These are phyloP conservation scores for Corynespora cassiicola DNA, from an alignment of 2,329 filamentous ascomycete species.

Conservation along the genomic window DNA sequence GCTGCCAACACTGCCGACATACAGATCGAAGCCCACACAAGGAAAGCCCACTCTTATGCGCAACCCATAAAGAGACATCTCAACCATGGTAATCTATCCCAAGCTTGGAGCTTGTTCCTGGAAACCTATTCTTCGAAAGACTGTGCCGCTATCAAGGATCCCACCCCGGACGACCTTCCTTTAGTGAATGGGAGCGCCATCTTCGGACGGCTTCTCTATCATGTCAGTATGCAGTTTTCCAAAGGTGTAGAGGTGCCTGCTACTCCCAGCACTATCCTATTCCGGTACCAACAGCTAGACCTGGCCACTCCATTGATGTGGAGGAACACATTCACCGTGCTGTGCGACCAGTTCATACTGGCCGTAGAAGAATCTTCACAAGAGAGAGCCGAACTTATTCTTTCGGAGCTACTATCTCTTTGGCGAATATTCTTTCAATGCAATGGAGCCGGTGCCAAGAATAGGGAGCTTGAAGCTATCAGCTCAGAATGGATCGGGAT, in stretches of 20 bases:
- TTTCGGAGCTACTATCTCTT: conserved; percentile 37
- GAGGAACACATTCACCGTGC: conserved; percentile 21
- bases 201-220: conserved; percentile 27
- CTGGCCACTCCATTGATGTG: conserved; percentile 30
- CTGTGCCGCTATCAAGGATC: conserved; percentile 33
- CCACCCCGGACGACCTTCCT: conserved; percentile 23
- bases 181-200: conserved; percentile 23
- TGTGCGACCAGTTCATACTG: conserved; percentile 32
- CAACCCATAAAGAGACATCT: conserved; percentile 13
- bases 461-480: conserved; percentile 23
- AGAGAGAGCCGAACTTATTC: conserved; percentile 22
- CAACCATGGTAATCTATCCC: conserved; percentile 9
- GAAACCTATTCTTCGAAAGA: conserved; percentile 33
- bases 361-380: conserved; percentile 11
- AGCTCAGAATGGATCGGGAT: conserved; percentile 30
- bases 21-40: conserved; percentile 1
- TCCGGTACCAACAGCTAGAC: conserved; percentile 37
- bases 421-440: conserved; percentile 44
- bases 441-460: conserved; percentile 23
- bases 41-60: conserved; percentile 3
- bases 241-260: conserved; percentile 8
- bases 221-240: conserved; percentile 23
- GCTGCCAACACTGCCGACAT: conserved; percentile 26
- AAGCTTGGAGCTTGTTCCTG: conserved; percentile 37
- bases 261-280: conserved; percentile 32